Evolutionary conservation across 805 yeast species (phyloP), one percentile per base, ranked within the genome.

Genomic region (Ogataea sp.): DNA sequence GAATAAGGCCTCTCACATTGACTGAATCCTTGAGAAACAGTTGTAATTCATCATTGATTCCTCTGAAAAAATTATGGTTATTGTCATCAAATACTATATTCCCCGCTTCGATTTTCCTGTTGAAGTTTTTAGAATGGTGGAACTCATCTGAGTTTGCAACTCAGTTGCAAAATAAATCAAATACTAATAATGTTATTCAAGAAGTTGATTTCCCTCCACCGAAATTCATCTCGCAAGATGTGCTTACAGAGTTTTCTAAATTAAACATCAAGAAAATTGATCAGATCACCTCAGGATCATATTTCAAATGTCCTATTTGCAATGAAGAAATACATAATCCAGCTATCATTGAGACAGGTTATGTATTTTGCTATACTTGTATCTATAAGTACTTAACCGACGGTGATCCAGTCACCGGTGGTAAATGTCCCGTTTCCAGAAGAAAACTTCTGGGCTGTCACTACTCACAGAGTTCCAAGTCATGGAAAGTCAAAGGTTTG

Each of bases 51-150:
- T 28, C 39, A 30, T 32, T 42, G 16, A 20, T 43, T 18, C 62
- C 65, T 10, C 18, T 55, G 24, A 50, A 51, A 37, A 50, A 47
- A 29, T 51, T 52, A 3, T 42, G 52, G 11, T 40, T 59, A 36
- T 21, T 54, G 5, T 50, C 59, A 21, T 46, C 63, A 2, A 55
- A 55, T 39, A 62, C 83, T 2, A 56, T 79, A 34, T 76, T 90
- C 60, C 96, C 96, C 0, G 70, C 82, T 0, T 85, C 94, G 2
- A 81, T 89, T 38, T 88, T 90, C 54, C 52, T 80, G 20, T 67
- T 89, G 43, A 86, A 87, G 60, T 85, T 89, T 49, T 67, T 87
- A 27, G 97, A 89, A 58, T 89, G 97, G 96, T 89, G 95, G 94
- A 77, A 78, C 44, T 73, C 83, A 20, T 78, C 88, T 14, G 86